Conservation (phyloP, 106 monocot genomes). For the Dioscorea alata region DNA sequence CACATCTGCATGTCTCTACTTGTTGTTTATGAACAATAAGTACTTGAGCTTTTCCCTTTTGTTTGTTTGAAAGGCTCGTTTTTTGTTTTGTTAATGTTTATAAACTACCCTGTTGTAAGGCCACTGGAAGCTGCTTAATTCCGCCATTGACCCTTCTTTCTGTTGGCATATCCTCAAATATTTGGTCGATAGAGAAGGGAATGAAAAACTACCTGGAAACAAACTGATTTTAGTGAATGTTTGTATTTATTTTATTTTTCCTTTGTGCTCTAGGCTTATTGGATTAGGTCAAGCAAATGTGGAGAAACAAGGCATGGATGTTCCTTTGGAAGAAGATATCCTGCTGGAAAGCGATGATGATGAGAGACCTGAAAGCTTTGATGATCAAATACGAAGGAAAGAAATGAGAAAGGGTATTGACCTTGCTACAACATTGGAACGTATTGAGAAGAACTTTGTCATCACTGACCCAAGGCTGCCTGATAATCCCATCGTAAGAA, state of each 20-base stretch:
- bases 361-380: slow-evolving; percentile 70
- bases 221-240: too few species aligned
- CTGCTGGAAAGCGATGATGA: slow-evolving; percentile 74
- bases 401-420: slow-evolving; percentile 99
- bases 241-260: neutral
- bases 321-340: slow-evolving; percentile 35
- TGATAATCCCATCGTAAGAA: slow-evolving; percentile 97
- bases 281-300: slow-evolving; percentile 47
- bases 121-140: too few species aligned
- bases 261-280: slow-evolving; percentile 45
- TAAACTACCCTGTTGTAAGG: too few species aligned
- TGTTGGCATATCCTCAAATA: too few species aligned
- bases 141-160: too few species aligned
- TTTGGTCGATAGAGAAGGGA: too few species aligned
- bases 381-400: slow-evolving; percentile 70
- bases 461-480: slow-evolving; percentile 96
- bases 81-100: too few species aligned
- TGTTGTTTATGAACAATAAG: too few species aligned
- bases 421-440: slow-evolving; percentile 93
- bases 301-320: slow-evolving; percentile 30
- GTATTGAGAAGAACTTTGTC: slow-evolving; percentile 99
- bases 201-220: too few species aligned
- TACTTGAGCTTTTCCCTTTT: too few species aligned
- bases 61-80: too few species aligned
- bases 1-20: too few species aligned